Conservation (phyloP, 257 asterid genomes). For the Solanum raphanifolium region DNA sequence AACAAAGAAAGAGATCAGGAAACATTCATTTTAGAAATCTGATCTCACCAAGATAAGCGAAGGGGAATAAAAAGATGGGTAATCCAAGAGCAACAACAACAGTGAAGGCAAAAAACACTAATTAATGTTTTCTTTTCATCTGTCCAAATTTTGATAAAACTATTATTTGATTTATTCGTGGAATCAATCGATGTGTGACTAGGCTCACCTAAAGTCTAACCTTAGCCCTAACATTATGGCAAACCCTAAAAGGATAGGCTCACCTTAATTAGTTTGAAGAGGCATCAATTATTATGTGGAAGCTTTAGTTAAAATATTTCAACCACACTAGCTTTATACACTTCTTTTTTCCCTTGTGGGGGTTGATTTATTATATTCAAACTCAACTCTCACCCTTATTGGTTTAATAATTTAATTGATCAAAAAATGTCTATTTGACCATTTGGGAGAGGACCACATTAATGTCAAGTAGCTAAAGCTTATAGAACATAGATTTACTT, state of each 20-base stretch:
- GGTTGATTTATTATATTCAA: background rate
- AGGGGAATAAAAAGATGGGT: too few relatives aligned
- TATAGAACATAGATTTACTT: background rate
- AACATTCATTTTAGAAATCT: too few relatives aligned
- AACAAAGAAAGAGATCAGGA: background rate
- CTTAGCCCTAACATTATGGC: background rate
- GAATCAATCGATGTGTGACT: background rate
- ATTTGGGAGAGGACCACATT: background rate
- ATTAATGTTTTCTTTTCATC: too few relatives aligned
- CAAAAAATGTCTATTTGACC: background rate
- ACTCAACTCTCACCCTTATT: background rate
- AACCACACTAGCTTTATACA: background rate
- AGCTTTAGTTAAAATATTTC: background rate
- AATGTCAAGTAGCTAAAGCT: background rate
- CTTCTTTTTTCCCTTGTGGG: background rate
- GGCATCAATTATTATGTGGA: background rate
- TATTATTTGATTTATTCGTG: too few relatives aligned
- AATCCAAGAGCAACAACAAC: too few relatives aligned
- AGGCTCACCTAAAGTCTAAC: background rate
- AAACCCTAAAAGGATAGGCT: background rate
- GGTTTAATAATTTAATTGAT: background rate
- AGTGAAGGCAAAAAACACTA: background rate
- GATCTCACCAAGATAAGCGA: background rate
- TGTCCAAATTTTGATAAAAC: too few relatives aligned
- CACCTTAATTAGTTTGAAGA: background rate